A percentile compares a stretch with the other conserved stretches of the same genome.
Conservation (phyloP, 306 rosid species). For the Pterocarpus macrocarpus region DNA sequence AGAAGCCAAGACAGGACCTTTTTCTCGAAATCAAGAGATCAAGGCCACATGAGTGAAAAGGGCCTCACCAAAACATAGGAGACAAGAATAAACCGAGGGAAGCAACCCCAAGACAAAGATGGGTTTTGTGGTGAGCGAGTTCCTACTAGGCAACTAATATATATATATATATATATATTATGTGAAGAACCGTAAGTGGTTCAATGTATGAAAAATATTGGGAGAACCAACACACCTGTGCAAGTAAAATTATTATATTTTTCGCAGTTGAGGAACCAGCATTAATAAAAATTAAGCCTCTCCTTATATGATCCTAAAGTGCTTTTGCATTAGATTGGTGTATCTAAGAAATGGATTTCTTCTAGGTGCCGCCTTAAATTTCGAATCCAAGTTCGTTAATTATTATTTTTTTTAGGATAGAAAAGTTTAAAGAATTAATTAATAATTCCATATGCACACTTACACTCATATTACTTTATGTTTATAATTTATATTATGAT, state of each 20-base stretch:
- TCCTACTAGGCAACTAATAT: background rate
- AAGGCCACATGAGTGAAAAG: slow-evolving; percentile 35
- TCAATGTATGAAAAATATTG: slow-evolving; percentile 6
- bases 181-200: background rate
- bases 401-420: too few species aligned
- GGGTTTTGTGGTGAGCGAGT: slow-evolving; percentile 22
- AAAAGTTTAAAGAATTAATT: too few species aligned
- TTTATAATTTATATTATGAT: too few species aligned
- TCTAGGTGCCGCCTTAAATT: background rate
- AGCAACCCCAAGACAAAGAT: slow-evolving; percentile 37
- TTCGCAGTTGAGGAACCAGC: too few species aligned
- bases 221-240: background rate
- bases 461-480: too few species aligned
- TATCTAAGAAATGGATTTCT: background rate
- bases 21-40: slow-evolving; percentile 33
- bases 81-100: background rate
- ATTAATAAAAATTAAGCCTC: too few species aligned
- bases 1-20: slow-evolving; percentile 46
- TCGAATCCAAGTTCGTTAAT: too few species aligned
- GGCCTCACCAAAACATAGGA: background rate
- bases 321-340: background rate
- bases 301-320: background rate
- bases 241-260: background rate
- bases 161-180: background rate
- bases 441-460: too few species aligned